Evolutionary conservation across 768 basidiomycete genomes (phyloP).

Genomic region (Leccinum arenicola): DNA sequence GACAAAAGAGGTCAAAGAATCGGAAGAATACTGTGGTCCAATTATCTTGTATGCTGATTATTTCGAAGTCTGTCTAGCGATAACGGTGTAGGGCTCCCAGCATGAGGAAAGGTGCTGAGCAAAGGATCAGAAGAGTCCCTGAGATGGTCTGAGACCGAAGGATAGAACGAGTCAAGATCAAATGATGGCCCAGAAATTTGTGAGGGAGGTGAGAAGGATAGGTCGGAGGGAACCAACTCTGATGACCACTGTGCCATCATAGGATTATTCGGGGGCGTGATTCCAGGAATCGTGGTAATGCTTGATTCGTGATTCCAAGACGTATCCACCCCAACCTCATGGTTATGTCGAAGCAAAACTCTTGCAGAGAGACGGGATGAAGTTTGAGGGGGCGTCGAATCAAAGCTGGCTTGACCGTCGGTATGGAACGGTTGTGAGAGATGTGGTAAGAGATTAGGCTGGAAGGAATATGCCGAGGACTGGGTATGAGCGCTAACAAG

Average conservation of each 20-base stretch:
- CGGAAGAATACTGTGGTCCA: not conserved
- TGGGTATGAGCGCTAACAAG: conserved; percentile 2
- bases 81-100: conserved; percentile 5
- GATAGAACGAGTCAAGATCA: not conserved
- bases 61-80: conserved; percentile 5
- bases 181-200: not conserved
- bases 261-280: not conserved
- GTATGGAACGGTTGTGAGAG: conserved; percentile 1
- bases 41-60: conserved; percentile 1
- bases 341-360: conserved; percentile 8
- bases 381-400: not conserved
- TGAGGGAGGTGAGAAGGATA: not conserved
- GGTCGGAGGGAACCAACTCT: not conserved
- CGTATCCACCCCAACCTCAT: not conserved
- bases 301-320: conserved; percentile 3
- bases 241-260: conserved; percentile 4
- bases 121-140: not conserved
- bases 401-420: conserved; percentile 1
- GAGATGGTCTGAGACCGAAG: conserved; percentile 4
- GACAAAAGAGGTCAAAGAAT: not conserved
- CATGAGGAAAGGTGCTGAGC: not conserved
- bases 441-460: not conserved
- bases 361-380: not conserved
- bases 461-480: not conserved
- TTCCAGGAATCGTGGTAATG: not conserved